Evolutionary conservation across 2,329 filamentous ascomycete species (phyloP), one percentile per base, ranked within the genome.

Genomic region (Cadophora gregata): DNA sequence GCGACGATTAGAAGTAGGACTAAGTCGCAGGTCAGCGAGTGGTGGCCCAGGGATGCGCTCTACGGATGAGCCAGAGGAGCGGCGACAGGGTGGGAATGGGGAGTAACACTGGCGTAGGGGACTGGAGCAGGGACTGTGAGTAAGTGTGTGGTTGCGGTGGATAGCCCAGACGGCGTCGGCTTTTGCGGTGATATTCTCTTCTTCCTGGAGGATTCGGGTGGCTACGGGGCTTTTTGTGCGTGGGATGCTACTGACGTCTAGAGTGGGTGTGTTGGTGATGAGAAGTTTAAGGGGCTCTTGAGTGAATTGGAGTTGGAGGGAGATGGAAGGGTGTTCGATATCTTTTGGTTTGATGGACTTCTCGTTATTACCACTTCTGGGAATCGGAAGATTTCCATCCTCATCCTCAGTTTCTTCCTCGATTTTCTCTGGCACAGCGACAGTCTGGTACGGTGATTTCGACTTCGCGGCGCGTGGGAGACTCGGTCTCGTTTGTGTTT

Each of bases 401-500:
- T 47, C 19, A 21, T 47, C 19, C 25, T 31, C 27, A 19, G 14
- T 16, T 9, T 53, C 14, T n/a, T 31, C 19, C 25, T 31, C 27
- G 16, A 19, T 16, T 9, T 53, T 5, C 10, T 31, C 2, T n/a
- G n/a, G 1, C 7, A n/a, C 16, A n/a, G 25, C 4, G 7, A 1
- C 5, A 21, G 42, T 21, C 21, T 12, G n/a, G n/a, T n/a, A 47
- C 42, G 5, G 42, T 31, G 27, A 16, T 31, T 53, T 53, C n/a
- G 50, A 31, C 16, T 53, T 53, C 19, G 50, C 50, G n/a, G 27
- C 50, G 16, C 50, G 50, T 16, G 48, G 48, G 25, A 51, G 48
- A 24, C 48, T 27, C 6, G 48, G 10, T 29, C 48, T 24, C 29
- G 48, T 51, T 29, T 24, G 48, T 51, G 48, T 16, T 51, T 24